Percentiles rank a stretch among this genome's conserved stretches.
Evolutionary conservation across 2,329 filamentous ascomycete genomes (phyloP).

Genomic region (Trichoderma hamatum): DNA sequence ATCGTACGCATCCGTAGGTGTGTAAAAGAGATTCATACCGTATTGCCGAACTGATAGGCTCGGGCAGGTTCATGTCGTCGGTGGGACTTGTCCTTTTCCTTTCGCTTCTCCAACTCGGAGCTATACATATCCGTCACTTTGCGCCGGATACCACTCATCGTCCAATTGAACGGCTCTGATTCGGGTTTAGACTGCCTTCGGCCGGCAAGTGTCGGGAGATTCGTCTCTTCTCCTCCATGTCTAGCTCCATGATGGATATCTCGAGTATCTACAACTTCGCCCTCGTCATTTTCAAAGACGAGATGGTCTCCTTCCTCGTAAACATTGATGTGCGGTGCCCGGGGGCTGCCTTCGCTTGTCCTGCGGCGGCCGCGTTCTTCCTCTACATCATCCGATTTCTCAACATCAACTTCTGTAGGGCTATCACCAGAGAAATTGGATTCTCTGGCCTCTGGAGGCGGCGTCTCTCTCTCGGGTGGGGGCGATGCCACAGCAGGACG

Average conservation of each 20-base stretch:
- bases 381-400: conserved; percentile 32
- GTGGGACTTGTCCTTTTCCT: conserved; percentile 63
- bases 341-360: conserved; percentile 11
- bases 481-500: conserved; percentile 38
- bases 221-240: conserved; percentile 19
- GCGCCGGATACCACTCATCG: conserved; percentile 50
- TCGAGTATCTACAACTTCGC: conserved; percentile 74
- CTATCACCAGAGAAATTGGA: conserved; percentile 41
- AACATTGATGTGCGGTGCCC: conserved; percentile 58
- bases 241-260: conserved; percentile 39
- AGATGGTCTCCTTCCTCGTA: conserved; percentile 81
- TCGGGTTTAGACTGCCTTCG: conserved; percentile 28
- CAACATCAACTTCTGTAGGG: conserved; percentile 37
- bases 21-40: conserved; percentile 48
- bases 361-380: conserved; percentile 30
- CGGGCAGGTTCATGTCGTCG: conserved; percentile 71
- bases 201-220: conserved; percentile 28
- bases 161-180: conserved; percentile 35
- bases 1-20: background rate
- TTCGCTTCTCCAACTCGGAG: conserved; percentile 65
- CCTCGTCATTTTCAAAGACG: conserved; percentile 82
- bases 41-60: conserved; percentile 85
- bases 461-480: conserved; percentile 37
- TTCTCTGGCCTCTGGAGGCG: conserved; percentile 39
- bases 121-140: conserved; percentile 57